These are phyloP conservation scores for Thelephora terrestris DNA, from an alignment of 1,284 basidiomycete genomes.

Conservation along the genomic window DNA sequence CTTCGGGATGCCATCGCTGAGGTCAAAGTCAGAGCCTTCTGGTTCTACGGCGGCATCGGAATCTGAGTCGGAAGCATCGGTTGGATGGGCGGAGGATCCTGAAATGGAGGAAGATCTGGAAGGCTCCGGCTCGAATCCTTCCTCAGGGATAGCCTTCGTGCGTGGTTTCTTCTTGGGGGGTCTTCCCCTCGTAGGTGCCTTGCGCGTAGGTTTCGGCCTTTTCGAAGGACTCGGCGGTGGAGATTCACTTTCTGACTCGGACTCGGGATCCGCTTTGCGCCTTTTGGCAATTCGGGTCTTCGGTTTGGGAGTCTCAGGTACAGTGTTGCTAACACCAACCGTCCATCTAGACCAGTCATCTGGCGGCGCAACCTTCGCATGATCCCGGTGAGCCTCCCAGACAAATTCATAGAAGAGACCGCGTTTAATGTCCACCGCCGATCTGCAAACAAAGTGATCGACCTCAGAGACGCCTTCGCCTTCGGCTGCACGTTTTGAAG, in stretches of 20 bases:
- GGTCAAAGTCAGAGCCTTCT: constrained; percentile 1
- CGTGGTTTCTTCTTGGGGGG: background rate
- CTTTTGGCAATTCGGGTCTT: background rate
- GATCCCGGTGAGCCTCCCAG: constrained; percentile 40
- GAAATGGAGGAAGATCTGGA: constrained; percentile 2
- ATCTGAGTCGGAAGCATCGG: background rate
- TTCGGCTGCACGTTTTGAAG: background rate
- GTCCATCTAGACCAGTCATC: constrained; percentile 11
- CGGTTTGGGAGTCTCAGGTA: constrained; percentile 1
- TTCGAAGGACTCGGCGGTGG: background rate
- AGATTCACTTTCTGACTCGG: background rate
- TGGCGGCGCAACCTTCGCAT: constrained; percentile 27
- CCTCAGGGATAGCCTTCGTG: constrained; percentile 2
- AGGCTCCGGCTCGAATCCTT: background rate
- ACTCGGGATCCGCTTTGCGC: background rate
- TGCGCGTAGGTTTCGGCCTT: background rate
- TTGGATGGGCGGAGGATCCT: background rate
- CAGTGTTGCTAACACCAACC: constrained; percentile 3
- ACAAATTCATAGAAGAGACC: constrained; percentile 53
- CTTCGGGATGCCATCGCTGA: constrained; percentile 2
- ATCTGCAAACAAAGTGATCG: constrained; percentile 40
- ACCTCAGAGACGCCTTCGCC: constrained; percentile 8
- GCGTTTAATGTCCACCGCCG: constrained; percentile 45
- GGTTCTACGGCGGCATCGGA: constrained; percentile 1
- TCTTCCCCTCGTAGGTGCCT: background rate